These are phyloP conservation scores for Seminavis robusta DNA, from an alignment of 108 stramenopile genomes.

Conservation along the genomic window DNA sequence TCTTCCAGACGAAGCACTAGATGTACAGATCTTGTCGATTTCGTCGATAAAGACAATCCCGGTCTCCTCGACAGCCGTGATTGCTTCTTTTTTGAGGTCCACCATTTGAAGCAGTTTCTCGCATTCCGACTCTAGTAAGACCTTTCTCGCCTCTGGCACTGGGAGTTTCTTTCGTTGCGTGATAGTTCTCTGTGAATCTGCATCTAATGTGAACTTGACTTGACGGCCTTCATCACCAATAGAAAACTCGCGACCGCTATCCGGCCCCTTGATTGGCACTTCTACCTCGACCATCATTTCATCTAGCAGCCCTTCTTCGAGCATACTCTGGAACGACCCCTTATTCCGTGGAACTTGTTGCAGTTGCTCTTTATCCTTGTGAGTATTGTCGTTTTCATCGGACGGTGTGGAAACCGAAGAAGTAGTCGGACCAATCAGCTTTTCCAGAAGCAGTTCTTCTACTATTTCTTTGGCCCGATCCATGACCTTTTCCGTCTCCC, in stretches of 20 bases:
- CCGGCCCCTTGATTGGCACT: constrained; percentile 57
- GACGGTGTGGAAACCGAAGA: not conserved
- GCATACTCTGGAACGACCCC: constrained; percentile 84
- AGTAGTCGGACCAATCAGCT: constrained; percentile 75
- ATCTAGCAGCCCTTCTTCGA: constrained; percentile 88
- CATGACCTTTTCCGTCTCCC: constrained; percentile 70
- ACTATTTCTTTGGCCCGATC: constrained; percentile 72
- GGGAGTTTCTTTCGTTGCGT: constrained; percentile 86
- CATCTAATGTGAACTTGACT: constrained; percentile 20
- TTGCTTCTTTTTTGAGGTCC: constrained; percentile 91
- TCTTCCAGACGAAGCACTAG: constrained; percentile 67
- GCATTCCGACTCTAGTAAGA: constrained; percentile 92
- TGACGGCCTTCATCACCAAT: constrained; percentile 31
- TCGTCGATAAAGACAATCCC: constrained; percentile 99
- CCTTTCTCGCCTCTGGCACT: constrained; percentile 82
- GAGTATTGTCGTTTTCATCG: constrained; percentile 1
- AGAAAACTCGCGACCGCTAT: constrained; percentile 16
- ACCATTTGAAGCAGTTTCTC: constrained; percentile 89
- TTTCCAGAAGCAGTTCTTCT: constrained; percentile 89
- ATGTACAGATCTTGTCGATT: constrained; percentile 96
- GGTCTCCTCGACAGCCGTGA: constrained; percentile 92
- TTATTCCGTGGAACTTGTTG: constrained; percentile 26
- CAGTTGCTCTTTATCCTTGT: constrained; percentile 16
- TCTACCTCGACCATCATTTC: constrained; percentile 90
- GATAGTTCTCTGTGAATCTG: constrained; percentile 39